Conservation (phyloP, 2,329 filamentous ascomycete genomes). For the Sporothrix brasiliensis region DNA sequence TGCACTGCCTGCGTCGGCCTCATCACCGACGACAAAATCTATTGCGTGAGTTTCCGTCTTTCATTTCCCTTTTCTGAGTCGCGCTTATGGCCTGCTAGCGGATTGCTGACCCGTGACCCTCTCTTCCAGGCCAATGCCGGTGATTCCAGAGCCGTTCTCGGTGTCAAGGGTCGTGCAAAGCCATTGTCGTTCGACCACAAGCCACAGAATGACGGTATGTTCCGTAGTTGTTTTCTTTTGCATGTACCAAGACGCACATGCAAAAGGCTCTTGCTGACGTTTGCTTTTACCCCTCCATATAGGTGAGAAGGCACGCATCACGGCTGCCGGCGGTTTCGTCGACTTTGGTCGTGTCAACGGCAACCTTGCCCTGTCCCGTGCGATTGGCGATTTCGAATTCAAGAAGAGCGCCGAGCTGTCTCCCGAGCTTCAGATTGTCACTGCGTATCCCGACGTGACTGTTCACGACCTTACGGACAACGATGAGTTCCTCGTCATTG, state of each 20-base stretch:
- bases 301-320: conserved; percentile 96
- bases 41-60: conserved; percentile 69
- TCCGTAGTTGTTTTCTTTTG: neutral
- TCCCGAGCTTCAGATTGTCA: conserved; percentile 98
- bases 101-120: neutral
- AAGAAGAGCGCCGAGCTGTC: conserved; percentile 97
- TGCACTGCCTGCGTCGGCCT: conserved; percentile 93
- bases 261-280: neutral
- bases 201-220: conserved; percentile 90
- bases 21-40: conserved; percentile 89
- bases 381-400: conserved; percentile 99
- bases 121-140: conserved; percentile 84
- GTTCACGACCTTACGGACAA: conserved; percentile 88
- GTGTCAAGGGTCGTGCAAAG: conserved; percentile 96
- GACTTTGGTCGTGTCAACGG: conserved; percentile 98
- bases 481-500: conserved; percentile 92
- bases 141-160: conserved; percentile 91
- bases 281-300: conserved; percentile 33
- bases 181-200: conserved; percentile 99
- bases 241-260: conserved; percentile 30
- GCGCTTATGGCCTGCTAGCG: neutral
- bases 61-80: neutral
- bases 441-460: conserved; percentile 91
- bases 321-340: conserved; percentile 93
- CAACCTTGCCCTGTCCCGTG: conserved; percentile 92